Evolutionary conservation across 2,329 filamentous ascomycete genomes (phyloP).

Genomic region (Paracamarosporium sp.): DNA sequence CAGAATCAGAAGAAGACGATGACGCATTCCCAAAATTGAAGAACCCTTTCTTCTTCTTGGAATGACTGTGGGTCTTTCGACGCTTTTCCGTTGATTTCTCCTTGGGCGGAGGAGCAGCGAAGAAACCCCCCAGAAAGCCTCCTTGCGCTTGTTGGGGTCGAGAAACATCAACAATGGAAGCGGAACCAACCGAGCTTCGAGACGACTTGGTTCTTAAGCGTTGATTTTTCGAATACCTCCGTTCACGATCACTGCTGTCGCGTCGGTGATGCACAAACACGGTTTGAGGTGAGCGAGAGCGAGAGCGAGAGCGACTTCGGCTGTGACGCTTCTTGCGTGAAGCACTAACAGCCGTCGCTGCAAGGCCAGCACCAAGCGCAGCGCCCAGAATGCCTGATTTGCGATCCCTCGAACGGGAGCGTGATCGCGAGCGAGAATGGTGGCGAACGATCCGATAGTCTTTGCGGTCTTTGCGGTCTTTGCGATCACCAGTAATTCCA

Average conservation of each 20-base stretch:
- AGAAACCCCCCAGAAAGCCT: constrained; percentile 58
- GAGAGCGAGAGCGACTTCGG: constrained; percentile 40
- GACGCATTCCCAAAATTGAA: constrained; percentile 58
- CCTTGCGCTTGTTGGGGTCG: constrained; percentile 56
- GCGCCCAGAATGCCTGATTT: constrained; percentile 45
- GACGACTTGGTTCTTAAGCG: constrained; percentile 39
- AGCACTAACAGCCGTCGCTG: constrained; percentile 47
- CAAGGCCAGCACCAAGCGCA: constrained; percentile 47
- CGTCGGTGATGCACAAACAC: constrained; percentile 35
- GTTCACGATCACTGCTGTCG: constrained; percentile 40
- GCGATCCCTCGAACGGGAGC: constrained; percentile 42
- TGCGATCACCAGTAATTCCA: constrained; percentile 33
- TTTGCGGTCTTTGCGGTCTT: constrained; percentile 29
- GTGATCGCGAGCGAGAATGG: constrained; percentile 49
- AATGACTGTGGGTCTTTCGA: constrained; percentile 24
- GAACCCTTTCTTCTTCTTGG: constrained; percentile 53
- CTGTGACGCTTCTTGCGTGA: constrained; percentile 35
- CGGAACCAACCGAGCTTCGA: constrained; percentile 54
- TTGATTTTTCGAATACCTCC: constrained; percentile 31
- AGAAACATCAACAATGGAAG: constrained; percentile 72
- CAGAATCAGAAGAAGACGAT: constrained; percentile 53
- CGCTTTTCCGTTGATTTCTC: constrained; percentile 26
- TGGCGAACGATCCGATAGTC: constrained; percentile 43
- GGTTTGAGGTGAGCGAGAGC: constrained; percentile 44
- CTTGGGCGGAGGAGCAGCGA: constrained; percentile 61